Base-by-base conservation (phyloP, 2,329 filamentous ascomycete species). In the Pseudogymnoascus sp. region DNA sequence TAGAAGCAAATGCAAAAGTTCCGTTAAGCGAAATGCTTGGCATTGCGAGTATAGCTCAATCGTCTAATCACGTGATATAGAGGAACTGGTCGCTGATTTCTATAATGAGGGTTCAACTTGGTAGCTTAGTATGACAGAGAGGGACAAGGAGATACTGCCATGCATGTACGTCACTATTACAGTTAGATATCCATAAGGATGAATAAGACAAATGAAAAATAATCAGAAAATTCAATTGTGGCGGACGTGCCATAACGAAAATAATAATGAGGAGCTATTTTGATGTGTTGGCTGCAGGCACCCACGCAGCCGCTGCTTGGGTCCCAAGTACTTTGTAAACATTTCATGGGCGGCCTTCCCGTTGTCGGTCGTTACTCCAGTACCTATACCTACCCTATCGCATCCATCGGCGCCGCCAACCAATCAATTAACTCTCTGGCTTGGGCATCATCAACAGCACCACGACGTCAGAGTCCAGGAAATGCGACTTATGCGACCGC, bases 361-460 rank as follows among this genome's bases (percentile, higher is more conserved):
- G 23, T 52, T 45, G 26, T 33, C 19, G 15, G 45, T 33, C 45
- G 26, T 52, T 52, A 30, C 26, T 52, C 26, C 26, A 52, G 45
- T 52, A 52, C 45, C 45, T 30, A 3, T 15, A 5, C 26, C 26
- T 26, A 30, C 10, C 26, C 26, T 26, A 30, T 52, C 41, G 8
- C 45, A n/a, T 30, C 26, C 45, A 12, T 30, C 45, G 9, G n/a
- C 45, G 26, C 9, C 26, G 45, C 15, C 45, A 52, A 52, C 45
- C 45, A 52, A 52, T 52, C 45, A 52, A 52, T 52, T 52, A 52
- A 30, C 45, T 52, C 45, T 52, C 26, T 33, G 45, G 45, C 45
- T 52, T 52, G 45, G 45, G 45, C 45, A 52, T 52, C 45, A 52
- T 52, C 45, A 52, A 52, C 45, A 52, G 45, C 45, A 52, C 45